Conservation (phyloP, 2,329 filamentous ascomycete species). For the Fusarium sacchari region DNA sequence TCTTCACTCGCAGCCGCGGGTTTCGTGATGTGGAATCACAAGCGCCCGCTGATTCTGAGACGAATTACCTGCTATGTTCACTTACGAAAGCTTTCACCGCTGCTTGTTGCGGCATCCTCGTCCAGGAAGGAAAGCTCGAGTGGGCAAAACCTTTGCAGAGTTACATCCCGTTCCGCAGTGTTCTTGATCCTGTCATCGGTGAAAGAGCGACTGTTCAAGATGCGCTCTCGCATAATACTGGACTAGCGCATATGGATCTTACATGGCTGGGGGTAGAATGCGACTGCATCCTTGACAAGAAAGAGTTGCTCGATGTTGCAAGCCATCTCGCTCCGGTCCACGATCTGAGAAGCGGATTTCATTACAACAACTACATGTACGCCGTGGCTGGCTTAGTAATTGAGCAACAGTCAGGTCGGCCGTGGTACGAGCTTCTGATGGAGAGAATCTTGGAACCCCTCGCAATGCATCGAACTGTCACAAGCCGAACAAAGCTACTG, state of each 20-base stretch:
- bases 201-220: neutral
- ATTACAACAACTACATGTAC: neutral
- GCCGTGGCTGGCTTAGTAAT: neutral
- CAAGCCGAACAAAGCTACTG: accelerated
- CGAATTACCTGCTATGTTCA: accelerated
- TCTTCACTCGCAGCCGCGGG: neutral
- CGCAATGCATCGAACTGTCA: neutral
- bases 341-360: neutral
- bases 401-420: neutral
- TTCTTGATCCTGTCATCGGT: neutral
- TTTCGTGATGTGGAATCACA: neutral
- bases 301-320: neutral
- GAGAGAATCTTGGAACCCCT: neutral
- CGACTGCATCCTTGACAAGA: neutral
- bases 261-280: neutral
- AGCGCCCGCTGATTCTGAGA: neutral
- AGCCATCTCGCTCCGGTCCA: neutral
- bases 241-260: neutral
- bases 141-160: neutral
- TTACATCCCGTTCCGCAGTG: neutral
- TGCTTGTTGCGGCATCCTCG: neutral
- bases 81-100: neutral
- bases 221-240: neutral
- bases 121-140: neutral
- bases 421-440: neutral